Evolutionary conservation across 2,329 filamentous ascomycete genomes (phyloP), one percentile per base, ranked within the genome.

Genomic region (Aspergillus proliferans): DNA sequence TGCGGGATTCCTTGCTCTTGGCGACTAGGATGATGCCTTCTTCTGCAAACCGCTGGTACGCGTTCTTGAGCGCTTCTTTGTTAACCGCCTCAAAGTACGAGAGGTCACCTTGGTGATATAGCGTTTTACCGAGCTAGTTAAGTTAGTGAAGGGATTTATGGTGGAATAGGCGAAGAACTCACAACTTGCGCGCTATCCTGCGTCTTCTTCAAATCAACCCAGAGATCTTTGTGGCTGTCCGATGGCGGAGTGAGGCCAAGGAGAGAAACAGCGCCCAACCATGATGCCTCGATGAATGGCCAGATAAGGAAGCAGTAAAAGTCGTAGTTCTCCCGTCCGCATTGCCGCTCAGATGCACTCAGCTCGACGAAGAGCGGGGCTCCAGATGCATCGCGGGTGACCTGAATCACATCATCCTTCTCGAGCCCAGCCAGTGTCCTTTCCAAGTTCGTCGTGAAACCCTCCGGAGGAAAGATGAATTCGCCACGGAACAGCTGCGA

Each of bases 281-380:
- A 98, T 46, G 82, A 86, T 0, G 91, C 87, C 69, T 98, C 93
- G 57, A 97, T 91, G 59, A 98, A 98, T 0, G 93, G 93, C 93
- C 93, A 98, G 54, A 98, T 89, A 18, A 98, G 73, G 76, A 97
- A 98, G 72, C 92, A 97, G 72, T 97, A 97, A 70, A 98, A 98
- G 65, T 98, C 93, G 62, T 87, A 98, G 61, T 96, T 97, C 69
- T 98, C 93, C 34, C 92, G 78, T 1, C 93, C 93, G 6, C 80
- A 83, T 26, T 79, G 76, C 15, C 91, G 80, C 68, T 98, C 93
- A 3, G 79, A 72, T 5, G 87, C 81, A 15, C 87, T 85, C 6
- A 98, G 76, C 4, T 89, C 88, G 34, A 96, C 74, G 48, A 75
- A 73, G n/a, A 89, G 79, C 0, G 78, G 76, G 0, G 76, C 77